Evolutionary conservation across 2,329 filamentous ascomycete species (phyloP), one percentile per base, ranked within the genome.

Genomic region (Tothia fuscella): DNA sequence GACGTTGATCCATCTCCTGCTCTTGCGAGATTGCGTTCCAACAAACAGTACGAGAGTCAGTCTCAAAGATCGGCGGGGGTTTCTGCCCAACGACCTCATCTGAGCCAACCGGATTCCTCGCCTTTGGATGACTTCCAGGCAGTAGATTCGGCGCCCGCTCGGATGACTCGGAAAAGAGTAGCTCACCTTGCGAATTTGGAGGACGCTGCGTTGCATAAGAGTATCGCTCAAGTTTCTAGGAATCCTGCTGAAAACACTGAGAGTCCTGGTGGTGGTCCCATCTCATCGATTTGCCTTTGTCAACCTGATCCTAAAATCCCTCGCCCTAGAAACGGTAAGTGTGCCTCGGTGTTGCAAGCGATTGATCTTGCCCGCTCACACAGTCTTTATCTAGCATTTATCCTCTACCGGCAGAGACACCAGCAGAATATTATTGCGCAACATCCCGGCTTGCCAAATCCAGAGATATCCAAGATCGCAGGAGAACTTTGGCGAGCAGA

Each of bases 401-500:
- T 98, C 50, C 71, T 98, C 52, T 98, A 94, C 66, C 86, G 91
- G 29, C 88, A 96, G 59, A 82, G 93, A 59, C 81, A 91, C 54
- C 89, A 96, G 61, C 78, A 82, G 14, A 70, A 76, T 37, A 85
- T 96, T 38, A 82, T 88, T 28, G 71, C 78, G 41, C 74, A 84
- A 51, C 76, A 95, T 54, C 89, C 88, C n/a, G 83, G 86, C 33
- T 75, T 95, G 49, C 80, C 88, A 34, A 96, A 96, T 61, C 89
- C 89, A 3, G 86, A 95, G 40, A 93, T 96, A 52, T 95, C 89
- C 49, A 95, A 95, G 63, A 93, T 96, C 52, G 93, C 96, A 51
- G 89, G 89, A 40, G 77, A 86, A 58, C 81, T 88, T 73, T 98
- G 91, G 91, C 78, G 81, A 54, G 73, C 78, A 43, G 79, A 93